Base-by-base conservation (phyloP, 164 flowering plant genomes). In the Vitis rotundifolia region DNA sequence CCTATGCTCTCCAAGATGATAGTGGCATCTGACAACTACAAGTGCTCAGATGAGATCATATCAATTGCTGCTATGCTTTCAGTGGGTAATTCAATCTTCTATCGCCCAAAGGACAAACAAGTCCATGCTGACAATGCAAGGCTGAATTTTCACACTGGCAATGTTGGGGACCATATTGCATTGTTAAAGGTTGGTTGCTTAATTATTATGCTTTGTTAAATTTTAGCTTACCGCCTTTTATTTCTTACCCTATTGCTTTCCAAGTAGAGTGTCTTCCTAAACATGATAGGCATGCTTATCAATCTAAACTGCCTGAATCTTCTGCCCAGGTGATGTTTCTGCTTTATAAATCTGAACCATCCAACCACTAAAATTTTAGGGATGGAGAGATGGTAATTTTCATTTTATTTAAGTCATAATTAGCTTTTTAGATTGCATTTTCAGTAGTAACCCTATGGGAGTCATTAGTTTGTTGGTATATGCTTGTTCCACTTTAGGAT, bases 121-220 rank as follows among this genome's bases (percentile, higher is more conserved):
- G 98, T 93, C 29, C 99, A 96, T 77, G 98, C 99, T 59, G 98
- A 93, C 72, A 96, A 90, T 82, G 98, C 98, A 13, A 83, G 98
- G 68, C 31, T 91, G 96, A 96, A 94, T 74, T 96, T 93, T 74
- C 97, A 96, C 76, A 69, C 84, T 22, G 98, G 99, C 59, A 91
- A 93, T 82, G 99, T 96, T 63, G 99, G 99, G 54, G 99, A 96
- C 66, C 99, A 96, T 73, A 87, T 96, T 58, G 97, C 99, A 59
- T 73, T 96, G 75, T 88, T 96, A 2, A 96, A 92, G 92, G 99
- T 92, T 54, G 19, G 77, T 61, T 53, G 11, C 47, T 49, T 63
- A 13, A n/a, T 49, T 64, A 9, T 58, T 49, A 12, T 56, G 61
- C 58, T 14, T 59, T 15, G 11, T 58, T 58, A 15, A 19, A n/a